phyloP scores from a whole-genome alignment of 2,329 filamentous ascomycete species.

The Hymenoscyphus repandus region DNA sequence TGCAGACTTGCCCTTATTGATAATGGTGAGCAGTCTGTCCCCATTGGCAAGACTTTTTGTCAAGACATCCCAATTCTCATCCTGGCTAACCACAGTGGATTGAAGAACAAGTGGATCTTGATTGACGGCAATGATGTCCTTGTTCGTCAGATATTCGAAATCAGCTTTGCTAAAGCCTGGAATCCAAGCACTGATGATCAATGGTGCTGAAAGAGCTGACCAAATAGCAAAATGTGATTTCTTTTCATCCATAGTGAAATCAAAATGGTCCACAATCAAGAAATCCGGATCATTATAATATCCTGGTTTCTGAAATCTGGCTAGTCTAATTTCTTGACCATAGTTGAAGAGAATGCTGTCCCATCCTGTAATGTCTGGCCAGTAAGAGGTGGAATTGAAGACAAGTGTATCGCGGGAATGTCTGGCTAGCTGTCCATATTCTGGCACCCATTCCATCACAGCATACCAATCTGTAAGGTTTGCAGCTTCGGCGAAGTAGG shows the following conservation, averaged over 20 bases:
- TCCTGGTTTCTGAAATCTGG: conserved; percentile 32
- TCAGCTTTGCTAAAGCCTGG: conserved; percentile 31
- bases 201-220: conserved; percentile 25
- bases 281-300: conserved; percentile 33
- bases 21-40: conserved; percentile 41
- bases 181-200: conserved; percentile 31
- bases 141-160: conserved; percentile 34
- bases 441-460: conserved; percentile 41
- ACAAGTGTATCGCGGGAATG: conserved; percentile 31
- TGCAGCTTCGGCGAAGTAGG: conserved; percentile 45
- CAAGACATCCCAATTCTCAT: conserved; percentile 39
- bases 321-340: conserved; percentile 31
- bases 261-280: conserved; percentile 26
- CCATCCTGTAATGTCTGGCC: conserved; percentile 33
- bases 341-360: conserved; percentile 45
- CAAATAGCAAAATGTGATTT: conserved; percentile 28
- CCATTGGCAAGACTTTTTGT: conserved; percentile 42
- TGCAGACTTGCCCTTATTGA: conserved; percentile 38
- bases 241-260: conserved; percentile 23
- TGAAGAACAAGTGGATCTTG: conserved; percentile 29
- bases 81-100: conserved; percentile 41
- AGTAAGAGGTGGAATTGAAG: conserved; percentile 25
- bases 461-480: conserved; percentile 36
- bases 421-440: conserved; percentile 34
- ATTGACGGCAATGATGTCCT: conserved; percentile 25